Base-by-base conservation (phyloP, 2,329 filamentous ascomycete species). In the Calcarisporium arbuscula region DNA sequence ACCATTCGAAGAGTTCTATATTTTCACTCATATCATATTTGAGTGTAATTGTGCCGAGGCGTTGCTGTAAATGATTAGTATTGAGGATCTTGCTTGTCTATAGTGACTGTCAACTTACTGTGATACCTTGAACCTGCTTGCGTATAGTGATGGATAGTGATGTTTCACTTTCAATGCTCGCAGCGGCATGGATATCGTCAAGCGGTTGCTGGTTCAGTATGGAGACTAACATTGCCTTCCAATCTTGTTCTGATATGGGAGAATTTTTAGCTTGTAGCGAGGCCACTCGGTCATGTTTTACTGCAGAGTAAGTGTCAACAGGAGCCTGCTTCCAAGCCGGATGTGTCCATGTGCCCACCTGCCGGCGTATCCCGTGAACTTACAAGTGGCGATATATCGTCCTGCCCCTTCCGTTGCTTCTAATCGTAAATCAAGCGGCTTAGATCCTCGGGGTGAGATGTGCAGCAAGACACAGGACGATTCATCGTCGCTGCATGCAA, bases 1-100 rank as follows among this genome's bases (percentile, higher is more conserved):
- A 83, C 84, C 84, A 89, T 36, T 83, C 76, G 41, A 83, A 82
- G 5, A 80, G 62, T 35, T 77, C 71, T 41, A 85, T 70, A 41
- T 72, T 72, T 40, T 77, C 72, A 28, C 74, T 68, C 21, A 69
- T 65, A 38, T 74, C 67, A 44, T 70, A 62, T 23, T 62, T 57
- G 4, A 88, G 61, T 5, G 66, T 62, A 40, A 89, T 69, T 16
- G 71, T 61, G 21, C 84, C 85, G n/a, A 87, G 69, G 19, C 69
- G 75, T 79, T 83, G 78, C 78, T 83, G 43, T n/a, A 34, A 30
- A 21, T 17, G 26, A 38, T 61, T 42, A 53, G 45, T 38, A 25
- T 35, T 11, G 23, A 30, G 26, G 27, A 5, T n/a, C n/a, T 3
- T 22, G 20, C 18, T 18, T 26, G n/a, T n/a, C 32, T 20, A 43